Base-by-base conservation (phyloP, 2,329 filamentous ascomycete species). In the Arthroderma uncinatum region DNA sequence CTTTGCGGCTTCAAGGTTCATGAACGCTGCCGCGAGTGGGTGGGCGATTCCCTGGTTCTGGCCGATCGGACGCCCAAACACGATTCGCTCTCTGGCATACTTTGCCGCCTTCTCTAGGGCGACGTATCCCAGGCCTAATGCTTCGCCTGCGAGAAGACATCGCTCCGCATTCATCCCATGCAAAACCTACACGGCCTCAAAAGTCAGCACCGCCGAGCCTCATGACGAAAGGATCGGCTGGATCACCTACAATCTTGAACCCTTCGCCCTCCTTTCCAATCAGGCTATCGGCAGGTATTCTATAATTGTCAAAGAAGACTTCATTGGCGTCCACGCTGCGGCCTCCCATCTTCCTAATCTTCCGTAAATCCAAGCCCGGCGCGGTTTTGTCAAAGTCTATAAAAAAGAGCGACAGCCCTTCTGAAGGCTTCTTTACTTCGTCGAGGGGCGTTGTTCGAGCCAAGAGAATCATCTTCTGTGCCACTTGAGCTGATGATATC, bases 401-500 rank as follows among this genome's bases (percentile, higher is more conserved):
- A 65, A 85, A 93, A 69, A 94, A 92, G 30, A 94, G 74, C 0
- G 85, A 89, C 0, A 94, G 75, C 0, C 85, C 87, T 67, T 91
- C 82, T n/a, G 81, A 87, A 0, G 84, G 80, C 66, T 85, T 89
- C 59, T 75, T 74, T 0, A 83, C 82, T 59, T 87, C 76, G 54
- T 88, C 84, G 0, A 85, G 63, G 0, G 85, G 80, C 0, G 83
- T 88, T 0, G 88, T 94, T 0, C 89, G 81, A 0, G 87, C 87
- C 0, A 95, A 78, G 0, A 94, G 77, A 2, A 94, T 84, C 88
- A 94, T 94, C 65, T 89, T 88, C 2, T 79, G 78, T 0, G 89
- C 88, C 0, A 92, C 85, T 67, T 94, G 87, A 0, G 89, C 89
- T 55, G 83, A 91, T 0, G 87, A 88, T 56, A 93, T 94, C 89